Conservation (phyloP, 345 rosid genomes). For the Eucalyptus sideroxylon region DNA sequence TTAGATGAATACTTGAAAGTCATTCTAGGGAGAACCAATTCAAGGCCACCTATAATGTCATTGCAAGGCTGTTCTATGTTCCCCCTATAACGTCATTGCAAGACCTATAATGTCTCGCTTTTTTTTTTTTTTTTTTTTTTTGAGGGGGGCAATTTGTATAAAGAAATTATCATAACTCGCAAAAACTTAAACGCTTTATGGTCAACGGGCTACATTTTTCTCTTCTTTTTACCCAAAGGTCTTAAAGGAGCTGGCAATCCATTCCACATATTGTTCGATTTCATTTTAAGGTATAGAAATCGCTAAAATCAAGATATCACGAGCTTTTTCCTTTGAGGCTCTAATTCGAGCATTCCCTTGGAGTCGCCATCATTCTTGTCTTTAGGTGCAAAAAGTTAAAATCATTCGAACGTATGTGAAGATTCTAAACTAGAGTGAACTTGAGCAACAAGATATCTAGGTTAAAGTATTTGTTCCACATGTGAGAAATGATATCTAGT, state of each 20-base stretch:
- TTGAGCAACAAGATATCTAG: background rate
- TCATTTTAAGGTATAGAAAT: background rate
- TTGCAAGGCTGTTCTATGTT: background rate
- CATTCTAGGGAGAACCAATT: background rate
- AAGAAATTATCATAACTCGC: background rate
- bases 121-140: too few species aligned
- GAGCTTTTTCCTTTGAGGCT: background rate
- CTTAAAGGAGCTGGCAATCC: background rate
- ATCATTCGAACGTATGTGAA: background rate
- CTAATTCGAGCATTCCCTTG: background rate
- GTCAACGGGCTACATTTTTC: background rate
- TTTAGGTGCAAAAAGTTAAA: background rate
- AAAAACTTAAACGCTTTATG: background rate
- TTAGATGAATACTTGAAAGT: background rate
- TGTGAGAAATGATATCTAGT: background rate
- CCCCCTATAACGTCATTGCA: background rate
- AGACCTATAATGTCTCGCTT: background rate
- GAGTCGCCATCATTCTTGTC: background rate
- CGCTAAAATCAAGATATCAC: background rate
- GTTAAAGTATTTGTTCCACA: background rate
- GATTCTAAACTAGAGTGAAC: background rate
- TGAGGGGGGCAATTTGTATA: background rate
- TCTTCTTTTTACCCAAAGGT: background rate
- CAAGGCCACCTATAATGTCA: background rate
- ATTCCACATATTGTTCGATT: background rate